A percentile compares a stretch with the other conserved stretches of the same genome.
Conservation (phyloP, 1,139 yeast genomes). For the Hyphopichia fennica region DNA sequence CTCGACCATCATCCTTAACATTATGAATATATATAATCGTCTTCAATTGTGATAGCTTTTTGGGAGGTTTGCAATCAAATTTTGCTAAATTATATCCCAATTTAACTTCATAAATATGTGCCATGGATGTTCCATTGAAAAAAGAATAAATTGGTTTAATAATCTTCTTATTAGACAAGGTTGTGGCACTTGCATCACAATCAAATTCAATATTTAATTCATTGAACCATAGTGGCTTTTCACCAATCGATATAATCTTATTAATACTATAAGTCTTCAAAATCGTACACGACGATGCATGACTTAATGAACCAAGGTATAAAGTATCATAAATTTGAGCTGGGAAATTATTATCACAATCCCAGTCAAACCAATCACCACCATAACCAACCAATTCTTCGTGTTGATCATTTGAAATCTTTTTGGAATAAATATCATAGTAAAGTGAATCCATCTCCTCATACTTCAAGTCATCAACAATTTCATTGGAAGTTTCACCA, state of each 20-base stretch:
- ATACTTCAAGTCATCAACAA: conserved; percentile 8
- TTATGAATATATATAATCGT: conserved; percentile 34
- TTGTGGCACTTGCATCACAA: conserved; percentile 12
- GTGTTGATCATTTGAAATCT: not conserved
- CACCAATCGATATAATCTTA: conserved; percentile 37
- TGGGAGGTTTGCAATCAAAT: conserved; percentile 8
- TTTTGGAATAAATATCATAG: conserved; percentile 3
- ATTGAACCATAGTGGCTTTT: conserved; percentile 35
- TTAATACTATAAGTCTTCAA: conserved; percentile 23
- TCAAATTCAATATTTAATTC: conserved; percentile 20
- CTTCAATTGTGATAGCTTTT: conserved; percentile 19
- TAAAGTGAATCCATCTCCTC: conserved; percentile 13
- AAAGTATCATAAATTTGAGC: conserved; percentile 29
- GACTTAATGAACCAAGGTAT: conserved; percentile 36
- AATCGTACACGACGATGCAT: conserved; percentile 35
- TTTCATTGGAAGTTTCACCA: not conserved
- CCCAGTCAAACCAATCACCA: conserved; percentile 36
- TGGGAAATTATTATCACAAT: conserved; percentile 39
- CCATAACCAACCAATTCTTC: not conserved
- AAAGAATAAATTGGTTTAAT: conserved; percentile 27
- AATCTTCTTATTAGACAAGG: conserved; percentile 6
- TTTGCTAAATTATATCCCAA: conserved; percentile 9
- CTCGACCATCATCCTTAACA: conserved; percentile 43
- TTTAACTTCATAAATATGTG: conserved; percentile 30
- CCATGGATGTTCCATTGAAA: conserved; percentile 22